Conservation (phyloP, 768 basidiomycete genomes). For the Suillus subluteus region DNA sequence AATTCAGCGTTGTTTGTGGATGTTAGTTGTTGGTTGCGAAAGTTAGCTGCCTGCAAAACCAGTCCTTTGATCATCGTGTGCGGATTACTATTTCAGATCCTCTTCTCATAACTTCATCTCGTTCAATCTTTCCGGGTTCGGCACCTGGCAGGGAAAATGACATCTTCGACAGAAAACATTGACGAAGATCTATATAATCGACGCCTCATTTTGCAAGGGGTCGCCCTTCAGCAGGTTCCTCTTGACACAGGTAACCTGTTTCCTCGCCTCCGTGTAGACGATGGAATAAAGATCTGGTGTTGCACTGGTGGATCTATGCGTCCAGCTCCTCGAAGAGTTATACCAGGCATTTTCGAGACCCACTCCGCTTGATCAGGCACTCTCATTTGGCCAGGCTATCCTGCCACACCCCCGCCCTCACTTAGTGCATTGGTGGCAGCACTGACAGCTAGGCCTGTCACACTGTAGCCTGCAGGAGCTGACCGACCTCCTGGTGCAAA, state of each 20-base stretch:
- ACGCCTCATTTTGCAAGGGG: slow-evolving; percentile 93
- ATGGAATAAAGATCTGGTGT: slow-evolving; percentile 96
- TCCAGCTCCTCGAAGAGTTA: slow-evolving; percentile 82
- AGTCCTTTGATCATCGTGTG: slow-evolving; percentile 88
- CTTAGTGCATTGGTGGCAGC: slow-evolving; percentile 54
- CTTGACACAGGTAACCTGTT: slow-evolving; percentile 89
- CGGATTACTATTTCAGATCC: slow-evolving; percentile 89
- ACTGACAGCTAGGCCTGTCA: slow-evolving; percentile 54
- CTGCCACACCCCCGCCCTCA: slow-evolving; percentile 66
- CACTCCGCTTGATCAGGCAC: slow-evolving; percentile 65
- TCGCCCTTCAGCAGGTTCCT: slow-evolving; percentile 91
- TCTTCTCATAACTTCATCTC: slow-evolving; percentile 88
- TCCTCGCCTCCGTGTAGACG: slow-evolving; percentile 95
- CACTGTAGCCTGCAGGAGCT: slow-evolving; percentile 78
- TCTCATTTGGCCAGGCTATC: slow-evolving; percentile 70
- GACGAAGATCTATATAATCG: too few species aligned
- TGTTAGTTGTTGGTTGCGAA: slow-evolving; percentile 56
- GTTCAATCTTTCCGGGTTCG: slow-evolving; percentile 97
- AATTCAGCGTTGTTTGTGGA: slow-evolving; percentile 95
- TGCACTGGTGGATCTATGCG: slow-evolving; percentile 80
- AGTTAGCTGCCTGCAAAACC: slow-evolving; percentile 76
- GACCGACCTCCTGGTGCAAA: slow-evolving; percentile 89
- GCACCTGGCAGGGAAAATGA: slow-evolving; percentile 91
- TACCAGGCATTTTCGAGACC: slow-evolving; percentile 90
- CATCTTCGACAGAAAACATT: too few species aligned